Conservation (phyloP, 176 grass and related monocot genomes). For the Bonia amplexicaulis region DNA sequence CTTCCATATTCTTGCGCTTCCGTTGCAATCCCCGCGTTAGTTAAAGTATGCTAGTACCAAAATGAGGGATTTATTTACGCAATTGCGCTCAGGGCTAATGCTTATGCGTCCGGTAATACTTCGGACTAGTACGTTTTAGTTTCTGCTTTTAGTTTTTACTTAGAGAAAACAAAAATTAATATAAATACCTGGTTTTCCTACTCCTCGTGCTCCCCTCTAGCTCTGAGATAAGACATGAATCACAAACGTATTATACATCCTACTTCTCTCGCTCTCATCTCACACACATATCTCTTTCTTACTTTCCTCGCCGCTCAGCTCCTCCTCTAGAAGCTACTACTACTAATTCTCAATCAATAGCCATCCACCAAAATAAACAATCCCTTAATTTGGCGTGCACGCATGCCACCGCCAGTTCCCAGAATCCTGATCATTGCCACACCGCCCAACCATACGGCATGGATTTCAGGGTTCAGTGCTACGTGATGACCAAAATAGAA, state of each 20-base stretch:
- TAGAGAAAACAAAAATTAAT: too few species aligned
- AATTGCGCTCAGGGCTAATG: background rate
- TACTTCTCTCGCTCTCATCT: too few species aligned
- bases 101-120: background rate
- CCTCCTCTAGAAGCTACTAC: too few species aligned
- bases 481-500: background rate
- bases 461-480: background rate
- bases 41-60: background rate
- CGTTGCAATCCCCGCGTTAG: background rate
- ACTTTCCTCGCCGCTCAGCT: rapidly evolving
- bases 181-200: too few species aligned
- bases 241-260: rapidly evolving
- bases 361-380: too few species aligned
- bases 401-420: background rate
- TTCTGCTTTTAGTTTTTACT: too few species aligned
- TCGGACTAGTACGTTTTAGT: background rate
- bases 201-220: too few species aligned
- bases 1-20: background rate
- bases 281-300: too few species aligned
- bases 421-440: background rate
- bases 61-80: background rate
- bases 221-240: background rate
- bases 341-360: too few species aligned
- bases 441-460: background rate
- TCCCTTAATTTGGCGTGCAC: background rate